Percentiles rank a stretch among this genome's conserved stretches.
phyloP scores from a whole-genome alignment of 1,139 yeast genomes.

The Martiniozyma asiatica region DNA sequence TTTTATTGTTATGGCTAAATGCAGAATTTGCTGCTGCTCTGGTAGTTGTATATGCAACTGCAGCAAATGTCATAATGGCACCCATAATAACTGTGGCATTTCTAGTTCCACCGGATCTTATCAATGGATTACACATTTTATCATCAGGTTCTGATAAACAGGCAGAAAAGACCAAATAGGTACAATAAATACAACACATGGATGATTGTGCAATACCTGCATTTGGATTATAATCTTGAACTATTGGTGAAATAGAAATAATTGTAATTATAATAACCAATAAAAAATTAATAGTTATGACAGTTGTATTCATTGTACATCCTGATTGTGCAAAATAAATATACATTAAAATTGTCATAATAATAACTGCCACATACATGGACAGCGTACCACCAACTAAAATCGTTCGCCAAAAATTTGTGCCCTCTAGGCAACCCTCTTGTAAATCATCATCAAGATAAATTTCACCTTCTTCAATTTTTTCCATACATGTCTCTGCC shows the following conservation, averaged over 20 bases:
- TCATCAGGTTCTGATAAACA: constrained; percentile 97
- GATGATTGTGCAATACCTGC: constrained; percentile 96
- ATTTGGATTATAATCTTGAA: constrained; percentile 87
- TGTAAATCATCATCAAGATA: constrained; percentile 25
- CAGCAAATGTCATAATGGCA: constrained; percentile 85
- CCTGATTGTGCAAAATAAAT: constrained; percentile 74
- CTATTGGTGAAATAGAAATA: constrained; percentile 66
- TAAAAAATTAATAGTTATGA: constrained; percentile 66
- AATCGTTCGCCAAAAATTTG: constrained; percentile 63
- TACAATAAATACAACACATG: constrained; percentile 89
- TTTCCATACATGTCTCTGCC: constrained; percentile 93
- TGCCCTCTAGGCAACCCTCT: constrained; percentile 21
- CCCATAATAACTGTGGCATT: constrained; percentile 83
- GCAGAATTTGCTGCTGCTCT: constrained; percentile 85
- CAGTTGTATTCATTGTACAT: constrained; percentile 84
- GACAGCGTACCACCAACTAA: constrained; percentile 76
- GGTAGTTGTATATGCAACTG: constrained; percentile 94
- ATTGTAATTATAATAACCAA: constrained; percentile 53
- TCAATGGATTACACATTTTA: constrained; percentile 77
- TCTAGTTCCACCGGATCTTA: constrained; percentile 81
- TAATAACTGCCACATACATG: constrained; percentile 69
- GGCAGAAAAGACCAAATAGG: constrained; percentile 85
- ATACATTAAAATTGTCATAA: constrained; percentile 69
- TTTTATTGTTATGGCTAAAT: constrained; percentile 26
- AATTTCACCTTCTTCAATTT: constrained; percentile 78